These are phyloP conservation scores for Penicillium sp. DNA, from an alignment of 2,329 filamentous ascomycete genomes.

Conservation along the genomic window DNA sequence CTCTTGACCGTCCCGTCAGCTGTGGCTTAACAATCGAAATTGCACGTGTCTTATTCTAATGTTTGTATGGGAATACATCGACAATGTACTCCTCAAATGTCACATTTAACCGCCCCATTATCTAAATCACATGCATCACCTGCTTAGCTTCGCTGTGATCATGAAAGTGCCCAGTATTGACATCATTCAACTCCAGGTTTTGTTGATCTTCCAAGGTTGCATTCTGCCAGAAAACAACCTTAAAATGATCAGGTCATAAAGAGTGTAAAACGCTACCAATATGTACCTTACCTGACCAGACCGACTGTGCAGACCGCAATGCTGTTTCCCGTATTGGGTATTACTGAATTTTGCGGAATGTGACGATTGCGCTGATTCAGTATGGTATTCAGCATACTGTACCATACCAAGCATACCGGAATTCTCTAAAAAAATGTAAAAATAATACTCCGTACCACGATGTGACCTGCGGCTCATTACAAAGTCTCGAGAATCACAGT, in stretches of 20 bases:
- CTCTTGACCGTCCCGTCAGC: background rate
- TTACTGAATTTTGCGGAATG: conserved; percentile 17
- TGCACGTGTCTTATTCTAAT: background rate
- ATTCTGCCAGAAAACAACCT: conserved; percentile 7
- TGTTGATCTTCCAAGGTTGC: background rate
- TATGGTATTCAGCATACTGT: conserved; percentile 27
- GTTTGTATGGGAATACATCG: background rate
- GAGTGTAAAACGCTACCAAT: too few species aligned
- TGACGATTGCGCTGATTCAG: conserved; percentile 9
- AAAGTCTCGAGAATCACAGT: background rate
- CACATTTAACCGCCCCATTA: background rate
- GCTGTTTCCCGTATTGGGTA: background rate
- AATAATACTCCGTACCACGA: conserved; percentile 11
- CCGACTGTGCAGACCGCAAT: background rate
- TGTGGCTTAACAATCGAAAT: background rate
- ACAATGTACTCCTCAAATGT: background rate
- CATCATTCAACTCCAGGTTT: conserved; percentile 1
- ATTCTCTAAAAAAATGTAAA: conserved; percentile 3
- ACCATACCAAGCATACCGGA: conserved; percentile 11
- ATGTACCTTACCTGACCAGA: background rate
- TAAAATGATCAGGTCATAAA: background rate
- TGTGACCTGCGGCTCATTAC: background rate
- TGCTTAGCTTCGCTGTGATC: background rate
- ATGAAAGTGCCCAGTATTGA: background rate
- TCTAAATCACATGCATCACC: conserved; percentile 6